phyloP scores from a whole-genome alignment of 192 early-diverging fungal genomes.

The Lobosporangium transversale region DNA sequence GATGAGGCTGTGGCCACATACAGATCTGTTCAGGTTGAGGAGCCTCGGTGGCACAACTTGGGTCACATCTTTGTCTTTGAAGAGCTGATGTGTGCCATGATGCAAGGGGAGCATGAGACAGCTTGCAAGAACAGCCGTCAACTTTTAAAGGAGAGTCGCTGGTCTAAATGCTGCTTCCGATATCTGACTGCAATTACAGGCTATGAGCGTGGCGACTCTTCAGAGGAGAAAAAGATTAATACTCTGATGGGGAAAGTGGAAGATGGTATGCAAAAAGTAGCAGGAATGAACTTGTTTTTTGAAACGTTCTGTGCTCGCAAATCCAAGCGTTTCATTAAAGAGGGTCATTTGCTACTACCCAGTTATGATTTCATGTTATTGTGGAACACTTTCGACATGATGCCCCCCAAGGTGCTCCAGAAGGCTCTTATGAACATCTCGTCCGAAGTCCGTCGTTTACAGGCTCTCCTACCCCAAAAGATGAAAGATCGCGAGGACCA shows the following conservation, averaged over 20 bases:
- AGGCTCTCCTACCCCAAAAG: conserved; percentile 25
- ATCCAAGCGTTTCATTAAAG: conserved; percentile 78
- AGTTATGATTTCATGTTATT: conserved; percentile 80
- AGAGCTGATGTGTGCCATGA: conserved; percentile 71
- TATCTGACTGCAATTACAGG: conserved; percentile 76
- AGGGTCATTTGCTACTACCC: conserved; percentile 75
- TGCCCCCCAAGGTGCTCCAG: conserved; percentile 58
- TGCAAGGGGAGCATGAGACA: conserved; percentile 67
- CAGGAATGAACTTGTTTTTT: conserved; percentile 85
- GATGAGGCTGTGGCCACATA: conserved; percentile 72
- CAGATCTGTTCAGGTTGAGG: conserved; percentile 60
- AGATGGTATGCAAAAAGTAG: conserved; percentile 75
- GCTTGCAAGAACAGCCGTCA: conserved; percentile 70
- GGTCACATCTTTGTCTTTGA: conserved; percentile 89
- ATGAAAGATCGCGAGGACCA: conserved; percentile 39
- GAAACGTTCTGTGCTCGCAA: conserved; percentile 90
- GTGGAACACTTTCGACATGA: conserved; percentile 79
- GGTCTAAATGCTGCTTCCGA: conserved; percentile 85
- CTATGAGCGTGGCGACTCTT: conserved; percentile 52
- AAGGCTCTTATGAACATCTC: conserved; percentile 31
- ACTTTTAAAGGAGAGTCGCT: conserved; percentile 81
- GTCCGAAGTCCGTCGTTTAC: conserved; percentile 28
- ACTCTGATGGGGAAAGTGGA: conserved; percentile 76
- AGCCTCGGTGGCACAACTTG: conserved; percentile 78
- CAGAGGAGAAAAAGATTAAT: conserved; percentile 58